Percentiles rank a stretch among this genome's conserved stretches.
These are phyloP conservation scores for Ceratobasidium sp. DNA, from an alignment of 1,284 basidiomycete species.

Conservation along the genomic window DNA sequence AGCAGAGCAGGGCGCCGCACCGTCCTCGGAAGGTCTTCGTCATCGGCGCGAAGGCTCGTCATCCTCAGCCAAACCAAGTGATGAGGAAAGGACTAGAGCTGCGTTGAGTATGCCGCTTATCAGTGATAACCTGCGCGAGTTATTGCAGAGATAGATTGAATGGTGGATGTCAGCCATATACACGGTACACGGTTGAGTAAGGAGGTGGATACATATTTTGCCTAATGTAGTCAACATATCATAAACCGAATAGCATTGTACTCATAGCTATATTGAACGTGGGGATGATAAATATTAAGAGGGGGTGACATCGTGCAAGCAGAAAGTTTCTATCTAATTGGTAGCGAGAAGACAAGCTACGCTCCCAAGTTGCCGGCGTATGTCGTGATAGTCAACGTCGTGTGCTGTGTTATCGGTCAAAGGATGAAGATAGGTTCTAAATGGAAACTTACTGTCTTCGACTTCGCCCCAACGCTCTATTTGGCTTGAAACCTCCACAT, in stretches of 20 bases:
- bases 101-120: slow-evolving; percentile 38
- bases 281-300: slow-evolving; percentile 5
- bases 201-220: slow-evolving; percentile 14
- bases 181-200: background rate
- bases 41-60: background rate
- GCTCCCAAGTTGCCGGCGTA: slow-evolving; percentile 86
- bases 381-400: slow-evolving; percentile 95
- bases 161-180: background rate
- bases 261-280: background rate
- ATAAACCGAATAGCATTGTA: background rate
- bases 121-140: slow-evolving; percentile 38
- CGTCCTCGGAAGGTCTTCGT: slow-evolving; percentile 29
- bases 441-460: slow-evolving; percentile 83
- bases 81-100: slow-evolving; percentile 23
- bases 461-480: slow-evolving; percentile 98
- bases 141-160: slow-evolving; percentile 20
- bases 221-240: slow-evolving; percentile 18
- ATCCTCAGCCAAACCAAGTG: slow-evolving; percentile 19
- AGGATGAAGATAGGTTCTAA: background rate
- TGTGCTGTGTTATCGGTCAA: slow-evolving; percentile 65
- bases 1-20: slow-evolving; percentile 55
- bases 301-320: background rate
- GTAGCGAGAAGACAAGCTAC: slow-evolving; percentile 62
- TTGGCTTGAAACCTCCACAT: slow-evolving; percentile 94
- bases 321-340: background rate